phyloP scores from a whole-genome alignment of 2,329 filamentous ascomycete genomes.

The Fusarium duplospermum region DNA sequence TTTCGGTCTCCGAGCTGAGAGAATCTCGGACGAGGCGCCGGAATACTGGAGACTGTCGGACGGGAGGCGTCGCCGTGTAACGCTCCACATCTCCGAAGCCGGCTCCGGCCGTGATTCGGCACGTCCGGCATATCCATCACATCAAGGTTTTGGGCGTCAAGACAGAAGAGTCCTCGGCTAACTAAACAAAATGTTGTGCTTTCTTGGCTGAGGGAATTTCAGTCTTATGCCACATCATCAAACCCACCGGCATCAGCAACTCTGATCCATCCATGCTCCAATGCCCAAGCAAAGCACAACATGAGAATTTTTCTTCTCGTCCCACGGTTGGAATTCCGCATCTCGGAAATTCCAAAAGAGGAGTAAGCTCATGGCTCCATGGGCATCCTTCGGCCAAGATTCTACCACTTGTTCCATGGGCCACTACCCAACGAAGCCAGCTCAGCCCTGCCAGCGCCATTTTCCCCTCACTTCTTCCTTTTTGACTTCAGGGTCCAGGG shows the following conservation, averaged over 20 bases:
- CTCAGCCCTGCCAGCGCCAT: constrained; percentile 30
- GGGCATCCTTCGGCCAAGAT: constrained; percentile 11
- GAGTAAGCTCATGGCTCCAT: neutral
- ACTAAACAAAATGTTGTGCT: neutral
- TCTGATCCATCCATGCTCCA: neutral
- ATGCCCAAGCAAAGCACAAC: neutral
- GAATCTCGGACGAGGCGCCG: neutral
- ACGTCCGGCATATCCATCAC: neutral
- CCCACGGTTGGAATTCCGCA: neutral
- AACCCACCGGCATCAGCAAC: neutral
- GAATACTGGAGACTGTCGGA: neutral
- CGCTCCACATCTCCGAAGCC: neutral
- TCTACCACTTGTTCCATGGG: constrained; percentile 8
- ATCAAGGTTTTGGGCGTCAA: neutral
- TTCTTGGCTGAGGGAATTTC: neutral
- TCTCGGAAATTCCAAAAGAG: neutral
- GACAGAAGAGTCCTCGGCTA: neutral
- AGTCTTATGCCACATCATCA: neutral
- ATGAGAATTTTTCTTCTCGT: constrained; percentile 4
- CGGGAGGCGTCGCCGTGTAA: neutral
- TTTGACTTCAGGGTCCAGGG: constrained; percentile 35
- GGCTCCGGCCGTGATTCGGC: neutral
- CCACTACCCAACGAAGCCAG: constrained; percentile 24
- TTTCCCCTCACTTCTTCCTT: neutral
- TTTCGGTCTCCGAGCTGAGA: neutral